Evolutionary conservation across 2,329 filamentous ascomycete genomes (phyloP), one percentile per base, ranked within the genome.

Genomic region (Pseudopyricularia javanii): DNA sequence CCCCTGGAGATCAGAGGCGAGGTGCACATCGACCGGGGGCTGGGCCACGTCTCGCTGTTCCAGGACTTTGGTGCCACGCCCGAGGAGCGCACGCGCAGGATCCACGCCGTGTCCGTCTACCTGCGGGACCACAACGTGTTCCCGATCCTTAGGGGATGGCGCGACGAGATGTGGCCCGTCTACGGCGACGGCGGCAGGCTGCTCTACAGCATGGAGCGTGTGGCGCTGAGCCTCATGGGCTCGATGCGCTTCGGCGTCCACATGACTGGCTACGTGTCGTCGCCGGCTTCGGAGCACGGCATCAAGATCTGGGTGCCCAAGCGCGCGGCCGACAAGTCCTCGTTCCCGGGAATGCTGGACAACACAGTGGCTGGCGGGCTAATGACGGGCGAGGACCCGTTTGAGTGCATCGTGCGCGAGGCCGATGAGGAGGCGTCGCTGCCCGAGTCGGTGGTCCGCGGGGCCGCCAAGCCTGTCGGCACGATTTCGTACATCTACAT

Each of bases 321-420:
- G 47, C 78, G 93, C 9, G 80, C 90, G 12, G 74, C 73, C 50
- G 79, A 74, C 54, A 98, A 97, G 73, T 81, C 87, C 59, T 96
- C 90, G 0, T 98, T 91, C 63, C 85, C 86, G 0, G 79, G 86
- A n/a, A 91, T 96, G 78, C 74, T 98, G 58, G 93, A 98, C 68
- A 98, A 97, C 66, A 90, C 90, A 1, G 93, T 95, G 7, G 93
- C 91, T 0, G 79, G 79, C n/a, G 79, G 89, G 0, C 83, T 97
- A 59, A 83, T 85, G 65, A 87, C 88, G 0, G 86, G 84, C 14
- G 91, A 96, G 66, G 76, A 76, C 22, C 86, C 88, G 0, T 85
- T 90, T 49, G 89, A 91, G 63, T 89, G 86, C 64, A 71, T 95
- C 51, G 76, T 96, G 20, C 81, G 91, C 52, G 93, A 98, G 68